Conservation (phyloP, 1,139 yeast species). For the Lodderomyces elongisporus region DNA sequence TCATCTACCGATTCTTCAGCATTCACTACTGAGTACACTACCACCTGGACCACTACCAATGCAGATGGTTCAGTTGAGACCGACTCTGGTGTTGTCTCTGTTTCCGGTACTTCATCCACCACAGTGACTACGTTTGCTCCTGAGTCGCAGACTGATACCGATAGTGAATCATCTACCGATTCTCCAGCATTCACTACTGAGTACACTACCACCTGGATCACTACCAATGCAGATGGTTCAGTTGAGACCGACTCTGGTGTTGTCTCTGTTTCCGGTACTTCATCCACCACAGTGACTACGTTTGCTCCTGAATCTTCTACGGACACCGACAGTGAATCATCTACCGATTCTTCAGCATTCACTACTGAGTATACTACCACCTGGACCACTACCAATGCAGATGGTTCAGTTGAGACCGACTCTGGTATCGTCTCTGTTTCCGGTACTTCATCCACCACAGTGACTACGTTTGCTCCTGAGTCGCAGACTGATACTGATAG, state of each 20-base stretch:
- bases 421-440: slow-evolving; percentile 14
- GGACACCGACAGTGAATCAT: no score
- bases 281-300: slow-evolving; percentile 1
- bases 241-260: slow-evolving; percentile 5
- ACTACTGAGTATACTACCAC: slow-evolving; percentile 14
- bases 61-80: slow-evolving; percentile 4
- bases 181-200: slow-evolving; percentile 5
- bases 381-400: slow-evolving; percentile 15
- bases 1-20: slow-evolving; percentile 5
- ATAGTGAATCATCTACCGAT: no score
- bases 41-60: slow-evolving; percentile 11
- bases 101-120: slow-evolving; percentile 3
- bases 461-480: slow-evolving; percentile 15
- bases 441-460: slow-evolving; percentile 30
- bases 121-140: slow-evolving; percentile 5
- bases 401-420: slow-evolving; percentile 14
- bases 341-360: slow-evolving; percentile 1
- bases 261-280: background rate
- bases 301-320: no score
- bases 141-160: no score
- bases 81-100: slow-evolving; percentile 6
- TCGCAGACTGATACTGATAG: no score
- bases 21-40: slow-evolving; percentile 13
- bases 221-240: slow-evolving; percentile 4
- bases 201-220: slow-evolving; percentile 5